phyloP scores from a whole-genome alignment of 1,139 yeast genomes.

The Sugiyamaella castrensis region DNA sequence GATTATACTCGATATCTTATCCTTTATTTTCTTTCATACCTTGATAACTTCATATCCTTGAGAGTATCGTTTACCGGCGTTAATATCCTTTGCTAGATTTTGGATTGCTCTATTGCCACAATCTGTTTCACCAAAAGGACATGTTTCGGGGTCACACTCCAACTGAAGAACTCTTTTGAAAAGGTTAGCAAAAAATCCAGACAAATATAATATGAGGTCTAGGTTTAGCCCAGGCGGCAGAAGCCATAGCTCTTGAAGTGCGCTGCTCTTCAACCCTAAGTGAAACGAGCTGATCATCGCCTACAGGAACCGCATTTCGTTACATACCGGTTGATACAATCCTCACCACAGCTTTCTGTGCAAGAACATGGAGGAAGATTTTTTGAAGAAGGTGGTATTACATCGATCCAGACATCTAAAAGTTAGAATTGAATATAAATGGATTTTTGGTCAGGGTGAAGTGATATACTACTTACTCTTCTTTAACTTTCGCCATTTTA shows the following conservation, averaged over 20 bases:
- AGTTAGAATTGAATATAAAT: constrained; percentile 5
- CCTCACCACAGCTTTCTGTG: constrained; percentile 35
- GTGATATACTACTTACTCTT: constrained; percentile 24
- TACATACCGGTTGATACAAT: constrained; percentile 35
- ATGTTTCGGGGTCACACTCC: constrained; percentile 39
- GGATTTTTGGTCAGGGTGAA: too few species aligned
- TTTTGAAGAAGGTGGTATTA: constrained; percentile 23
- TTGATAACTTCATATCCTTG: constrained; percentile 37
- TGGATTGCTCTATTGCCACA: constrained; percentile 43
- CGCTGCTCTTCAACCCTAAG: too few species aligned
- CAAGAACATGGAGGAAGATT: constrained; percentile 35
- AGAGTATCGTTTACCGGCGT: constrained; percentile 29
- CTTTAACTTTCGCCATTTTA: constrained; percentile 35
- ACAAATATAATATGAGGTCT: too few species aligned
- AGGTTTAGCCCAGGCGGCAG: too few species aligned
- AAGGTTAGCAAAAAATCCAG: background rate
- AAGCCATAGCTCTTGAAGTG: too few species aligned
- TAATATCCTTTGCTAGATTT: constrained; percentile 23
- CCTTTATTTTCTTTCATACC: constrained; percentile 15
- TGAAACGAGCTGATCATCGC: too few species aligned
- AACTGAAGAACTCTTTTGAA: constrained; percentile 30
- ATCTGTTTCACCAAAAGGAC: constrained; percentile 36
- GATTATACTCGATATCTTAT: background rate
- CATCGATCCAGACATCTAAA: constrained; percentile 30
- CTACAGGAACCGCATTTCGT: too few species aligned